phyloP scores from a whole-genome alignment of 352 stramenopile genomes.

The Pythium biforme region DNA sequence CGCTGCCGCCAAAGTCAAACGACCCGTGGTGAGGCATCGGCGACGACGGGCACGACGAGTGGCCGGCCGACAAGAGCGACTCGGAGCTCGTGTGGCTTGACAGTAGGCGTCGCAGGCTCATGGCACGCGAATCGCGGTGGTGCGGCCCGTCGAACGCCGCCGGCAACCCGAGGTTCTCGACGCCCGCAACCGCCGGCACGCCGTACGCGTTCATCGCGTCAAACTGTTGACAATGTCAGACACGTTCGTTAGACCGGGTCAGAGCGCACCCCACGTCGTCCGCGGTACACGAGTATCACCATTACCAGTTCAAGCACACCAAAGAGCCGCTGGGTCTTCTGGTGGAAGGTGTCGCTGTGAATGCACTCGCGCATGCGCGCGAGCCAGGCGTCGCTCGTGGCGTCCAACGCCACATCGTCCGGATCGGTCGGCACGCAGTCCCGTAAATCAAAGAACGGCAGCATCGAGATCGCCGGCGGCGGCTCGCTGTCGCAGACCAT shows the following conservation, averaged over 20 bases:
- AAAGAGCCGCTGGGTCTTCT: conserved; percentile 56
- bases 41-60: conserved; percentile 14
- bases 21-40: conserved; percentile 14
- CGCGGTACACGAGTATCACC: no score
- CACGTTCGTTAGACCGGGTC: no score
- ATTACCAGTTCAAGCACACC: conserved; percentile 68
- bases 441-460: conserved; percentile 74
- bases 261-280: no score
- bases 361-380: conserved; percentile 38
- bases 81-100: conserved; percentile 23
- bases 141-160: conserved; percentile 33
- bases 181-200: conserved; percentile 51
- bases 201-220: conserved; percentile 63
- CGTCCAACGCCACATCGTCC: conserved; percentile 29
- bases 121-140: conserved; percentile 33
- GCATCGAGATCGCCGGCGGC: conserved; percentile 61
- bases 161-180: conserved; percentile 60
- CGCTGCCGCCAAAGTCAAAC: conserved; percentile 19
- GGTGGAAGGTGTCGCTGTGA: conserved; percentile 37
- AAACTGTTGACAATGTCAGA: conserved; percentile 36
- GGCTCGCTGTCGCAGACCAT: conserved; percentile 66
- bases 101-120: conserved; percentile 44
- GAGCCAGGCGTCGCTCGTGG: conserved; percentile 40
- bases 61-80: conserved; percentile 15
- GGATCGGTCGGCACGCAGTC: conserved; percentile 52